Evolutionary conservation across 805 yeast genomes (phyloP).

Genomic region (Starmerella geochares): DNA sequence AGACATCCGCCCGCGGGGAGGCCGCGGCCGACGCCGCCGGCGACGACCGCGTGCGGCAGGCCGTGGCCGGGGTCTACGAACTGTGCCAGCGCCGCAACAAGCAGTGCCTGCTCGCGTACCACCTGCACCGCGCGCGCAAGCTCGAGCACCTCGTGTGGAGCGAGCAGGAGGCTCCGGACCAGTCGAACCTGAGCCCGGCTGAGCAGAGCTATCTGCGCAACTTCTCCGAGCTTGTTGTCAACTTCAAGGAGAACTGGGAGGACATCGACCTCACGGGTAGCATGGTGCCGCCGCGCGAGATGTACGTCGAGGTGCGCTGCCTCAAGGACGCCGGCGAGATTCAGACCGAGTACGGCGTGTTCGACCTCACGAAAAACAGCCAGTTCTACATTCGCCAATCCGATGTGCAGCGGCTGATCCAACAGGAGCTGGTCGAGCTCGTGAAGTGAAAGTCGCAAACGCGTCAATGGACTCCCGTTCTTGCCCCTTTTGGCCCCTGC

Average conservation of each 20-base stretch:
- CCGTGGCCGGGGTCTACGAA: conserved; percentile 50
- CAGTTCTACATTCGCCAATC: conserved; percentile 90
- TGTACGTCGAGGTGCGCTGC: conserved; percentile 89
- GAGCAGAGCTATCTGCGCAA: conserved; percentile 70
- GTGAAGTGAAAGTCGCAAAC: conserved; percentile 33
- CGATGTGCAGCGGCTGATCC: conserved; percentile 87
- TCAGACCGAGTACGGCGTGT: conserved; percentile 90
- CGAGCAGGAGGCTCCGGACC: conserved; percentile 30
- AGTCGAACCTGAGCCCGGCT: conserved; percentile 51
- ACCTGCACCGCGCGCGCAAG: conserved; percentile 56
- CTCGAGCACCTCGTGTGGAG: conserved; percentile 66
- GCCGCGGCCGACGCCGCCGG: conserved; percentile 47
- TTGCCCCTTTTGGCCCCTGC: no score
- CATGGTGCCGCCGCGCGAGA: conserved; percentile 81
- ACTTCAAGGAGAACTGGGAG: conserved; percentile 65
- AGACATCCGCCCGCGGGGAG: no score
- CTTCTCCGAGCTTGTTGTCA: conserved; percentile 61
- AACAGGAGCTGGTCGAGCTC: conserved; percentile 84
- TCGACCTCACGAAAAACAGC: conserved; percentile 82
- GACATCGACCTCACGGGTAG: conserved; percentile 83
- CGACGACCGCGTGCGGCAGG: conserved; percentile 29
- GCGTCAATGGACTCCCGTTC: no score
- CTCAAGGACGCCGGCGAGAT: conserved; percentile 92
- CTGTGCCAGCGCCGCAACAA: conserved; percentile 79
- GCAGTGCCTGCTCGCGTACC: conserved; percentile 78